Evolutionary conservation across 805 yeast species (phyloP).

Genomic region (Metschnikowia henanensis): DNA sequence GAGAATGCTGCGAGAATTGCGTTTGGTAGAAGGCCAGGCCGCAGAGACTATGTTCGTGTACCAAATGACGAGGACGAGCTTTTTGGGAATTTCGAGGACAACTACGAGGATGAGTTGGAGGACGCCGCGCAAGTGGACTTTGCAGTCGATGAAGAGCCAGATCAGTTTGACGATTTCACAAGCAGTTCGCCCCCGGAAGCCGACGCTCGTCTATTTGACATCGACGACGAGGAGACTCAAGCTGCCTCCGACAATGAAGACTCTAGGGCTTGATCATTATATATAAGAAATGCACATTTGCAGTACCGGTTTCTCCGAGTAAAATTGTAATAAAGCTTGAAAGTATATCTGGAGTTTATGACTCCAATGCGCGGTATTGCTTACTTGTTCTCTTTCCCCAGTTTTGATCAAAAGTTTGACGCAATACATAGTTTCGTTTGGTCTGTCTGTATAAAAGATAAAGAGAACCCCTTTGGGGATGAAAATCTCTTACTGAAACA

Average conservation of each 20-base stretch:
- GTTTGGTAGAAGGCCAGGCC: constrained; percentile 42
- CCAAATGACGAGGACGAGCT: constrained; percentile 44
- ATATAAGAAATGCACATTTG: too few relatives aligned
- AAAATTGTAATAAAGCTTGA: too few relatives aligned
- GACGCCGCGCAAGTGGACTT: constrained; percentile 29
- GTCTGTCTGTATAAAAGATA: too few relatives aligned
- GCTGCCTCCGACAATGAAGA: constrained; percentile 4
- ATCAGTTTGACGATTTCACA: constrained; percentile 17
- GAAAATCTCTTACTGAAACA: too few relatives aligned
- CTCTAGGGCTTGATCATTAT: neutral
- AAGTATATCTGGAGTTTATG: too few relatives aligned
- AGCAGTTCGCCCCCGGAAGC: constrained; percentile 13
- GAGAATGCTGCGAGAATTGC: constrained; percentile 30
- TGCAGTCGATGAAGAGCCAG: constrained; percentile 23
- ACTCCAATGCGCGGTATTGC: too few relatives aligned
- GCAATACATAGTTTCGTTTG: too few relatives aligned
- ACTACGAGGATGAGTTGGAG: constrained; percentile 38
- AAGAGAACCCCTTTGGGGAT: too few relatives aligned
- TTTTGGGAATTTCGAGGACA: constrained; percentile 42
- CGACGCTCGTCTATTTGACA: constrained; percentile 32
- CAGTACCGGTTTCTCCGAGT: too few relatives aligned
- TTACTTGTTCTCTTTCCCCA: too few relatives aligned
- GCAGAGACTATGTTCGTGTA: constrained; percentile 41
- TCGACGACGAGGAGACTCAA: constrained; percentile 25
- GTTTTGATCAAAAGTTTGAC: too few relatives aligned